Evolutionary conservation across 2,329 filamentous ascomycete species (phyloP).

Genomic region (Aurifilum marmelostoma): DNA sequence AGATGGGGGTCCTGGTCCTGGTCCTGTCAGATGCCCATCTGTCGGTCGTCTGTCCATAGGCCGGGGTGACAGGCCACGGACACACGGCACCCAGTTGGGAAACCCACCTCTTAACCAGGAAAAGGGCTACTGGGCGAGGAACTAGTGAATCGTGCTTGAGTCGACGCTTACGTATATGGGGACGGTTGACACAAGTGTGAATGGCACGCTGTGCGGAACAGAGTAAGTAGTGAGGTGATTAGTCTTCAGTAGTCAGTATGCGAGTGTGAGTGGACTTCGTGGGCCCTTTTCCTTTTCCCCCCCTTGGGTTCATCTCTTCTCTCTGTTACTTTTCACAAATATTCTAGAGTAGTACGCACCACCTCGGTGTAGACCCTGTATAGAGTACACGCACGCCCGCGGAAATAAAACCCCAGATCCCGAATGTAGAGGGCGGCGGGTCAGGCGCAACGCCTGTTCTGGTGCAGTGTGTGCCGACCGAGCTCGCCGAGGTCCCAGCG

Average conservation of each 20-base stretch:
- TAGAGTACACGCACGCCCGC: neutral
- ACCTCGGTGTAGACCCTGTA: neutral
- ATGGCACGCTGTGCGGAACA: neutral
- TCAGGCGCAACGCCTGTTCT: constrained; percentile 9
- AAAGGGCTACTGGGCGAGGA: neutral
- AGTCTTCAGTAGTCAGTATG: neutral
- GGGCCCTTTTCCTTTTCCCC: neutral
- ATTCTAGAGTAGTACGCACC: neutral
- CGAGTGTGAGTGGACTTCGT: neutral
- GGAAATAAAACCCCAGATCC: neutral
- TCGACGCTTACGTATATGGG: neutral
- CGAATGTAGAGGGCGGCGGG: neutral
- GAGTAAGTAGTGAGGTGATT: neutral
- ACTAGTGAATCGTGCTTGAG: neutral
- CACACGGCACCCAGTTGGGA: neutral
- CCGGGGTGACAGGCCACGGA: neutral
- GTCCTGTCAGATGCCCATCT: constrained; percentile 2
- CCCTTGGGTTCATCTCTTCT: too few species aligned
- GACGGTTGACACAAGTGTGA: neutral
- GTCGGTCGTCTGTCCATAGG: neutral
- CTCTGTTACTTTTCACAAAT: neutral
- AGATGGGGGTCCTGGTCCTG: neutral
- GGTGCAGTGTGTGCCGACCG: constrained; percentile 2
- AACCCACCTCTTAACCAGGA: constrained; percentile 1
- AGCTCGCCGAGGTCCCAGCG: constrained; percentile 5